A percentile compares a stretch with the other conserved stretches of the same genome.
These are phyloP conservation scores for Mucuna pruriens DNA, from an alignment of 306 rosid genomes.

Conservation along the genomic window DNA sequence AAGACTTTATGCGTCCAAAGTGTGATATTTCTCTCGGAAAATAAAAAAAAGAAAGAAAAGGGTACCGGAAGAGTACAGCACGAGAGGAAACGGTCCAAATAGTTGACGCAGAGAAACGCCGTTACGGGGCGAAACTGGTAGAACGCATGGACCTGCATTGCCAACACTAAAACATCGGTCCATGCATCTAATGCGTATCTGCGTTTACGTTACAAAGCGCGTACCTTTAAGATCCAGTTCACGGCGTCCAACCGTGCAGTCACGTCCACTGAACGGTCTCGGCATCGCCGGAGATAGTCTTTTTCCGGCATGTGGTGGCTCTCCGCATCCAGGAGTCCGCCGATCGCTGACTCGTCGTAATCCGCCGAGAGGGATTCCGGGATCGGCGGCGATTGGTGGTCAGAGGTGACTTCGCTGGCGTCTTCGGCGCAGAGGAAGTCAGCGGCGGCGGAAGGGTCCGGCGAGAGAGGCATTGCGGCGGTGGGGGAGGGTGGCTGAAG, in stretches of 20 bases:
- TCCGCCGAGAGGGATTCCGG: background rate
- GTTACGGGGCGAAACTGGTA: slow-evolving; percentile 62
- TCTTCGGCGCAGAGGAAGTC: slow-evolving; percentile 44
- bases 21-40: background rate
- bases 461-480: slow-evolving; percentile 39
- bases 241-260: slow-evolving; percentile 66
- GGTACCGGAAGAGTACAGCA: slow-evolving; percentile 58
- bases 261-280: slow-evolving; percentile 48
- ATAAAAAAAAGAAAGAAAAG: background rate
- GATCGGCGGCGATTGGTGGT: background rate
- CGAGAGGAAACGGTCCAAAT: slow-evolving; percentile 79
- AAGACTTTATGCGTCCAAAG: background rate
- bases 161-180: background rate
- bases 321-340: slow-evolving; percentile 38
- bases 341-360: slow-evolving; percentile 28
- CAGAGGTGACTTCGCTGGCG: slow-evolving; percentile 26
- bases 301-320: slow-evolving; percentile 47
- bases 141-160: slow-evolving; percentile 63
- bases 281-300: slow-evolving; percentile 49
- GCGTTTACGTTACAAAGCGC: background rate
- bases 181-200: background rate
- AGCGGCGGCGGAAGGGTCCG: slow-evolving; percentile 26
- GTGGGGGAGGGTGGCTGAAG: background rate
- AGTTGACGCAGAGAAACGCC: slow-evolving; percentile 76
- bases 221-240: slow-evolving; percentile 78